phyloP scores from a whole-genome alignment of 495 filamentous ascomycete genomes.

The Trichocladium uniseriatum region DNA sequence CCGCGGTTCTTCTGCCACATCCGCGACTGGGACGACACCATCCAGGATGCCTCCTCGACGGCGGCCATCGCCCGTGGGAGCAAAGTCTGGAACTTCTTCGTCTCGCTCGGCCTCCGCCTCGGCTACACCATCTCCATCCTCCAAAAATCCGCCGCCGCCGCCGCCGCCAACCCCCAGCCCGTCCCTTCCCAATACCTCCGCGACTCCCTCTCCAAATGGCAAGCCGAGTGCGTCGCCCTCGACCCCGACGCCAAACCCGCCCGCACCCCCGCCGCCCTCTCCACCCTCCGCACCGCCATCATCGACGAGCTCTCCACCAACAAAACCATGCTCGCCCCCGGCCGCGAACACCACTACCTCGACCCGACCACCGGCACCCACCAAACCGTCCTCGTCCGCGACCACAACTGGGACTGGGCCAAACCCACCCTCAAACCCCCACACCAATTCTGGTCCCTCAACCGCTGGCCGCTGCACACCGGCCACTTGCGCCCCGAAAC shows the following conservation, averaged over 20 bases:
- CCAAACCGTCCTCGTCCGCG: slow-evolving; percentile 5
- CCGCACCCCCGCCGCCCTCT: not conserved
- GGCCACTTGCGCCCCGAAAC: slow-evolving; percentile 5
- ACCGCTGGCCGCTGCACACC: slow-evolving; percentile 19
- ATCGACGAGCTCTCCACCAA: slow-evolving; percentile 21
- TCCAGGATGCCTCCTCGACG: not conserved
- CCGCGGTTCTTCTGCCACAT: not conserved
- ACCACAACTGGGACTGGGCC: slow-evolving; percentile 22
- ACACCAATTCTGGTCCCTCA: slow-evolving; percentile 15
- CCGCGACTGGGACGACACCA: slow-evolving; percentile 2
- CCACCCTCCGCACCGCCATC: slow-evolving; percentile 11
- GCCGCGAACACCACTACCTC: slow-evolving; percentile 1
- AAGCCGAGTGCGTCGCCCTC: not conserved
- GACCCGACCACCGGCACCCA: not conserved
- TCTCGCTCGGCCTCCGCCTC: slow-evolving; percentile 17
- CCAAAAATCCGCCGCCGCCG: not conserved
- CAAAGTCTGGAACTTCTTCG: slow-evolving; percentile 17
- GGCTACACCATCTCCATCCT: slow-evolving; percentile 16
- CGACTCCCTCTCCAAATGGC: slow-evolving; percentile 3
- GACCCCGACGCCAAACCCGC: not conserved
- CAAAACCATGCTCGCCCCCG: slow-evolving; percentile 19
- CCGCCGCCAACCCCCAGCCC: not conserved
- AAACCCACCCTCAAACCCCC: no score
- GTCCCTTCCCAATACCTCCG: not conserved
- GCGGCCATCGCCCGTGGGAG: not conserved